Conservation (phyloP, 1,139 yeast genomes). For the Sugiyamaella grinbergsii region DNA sequence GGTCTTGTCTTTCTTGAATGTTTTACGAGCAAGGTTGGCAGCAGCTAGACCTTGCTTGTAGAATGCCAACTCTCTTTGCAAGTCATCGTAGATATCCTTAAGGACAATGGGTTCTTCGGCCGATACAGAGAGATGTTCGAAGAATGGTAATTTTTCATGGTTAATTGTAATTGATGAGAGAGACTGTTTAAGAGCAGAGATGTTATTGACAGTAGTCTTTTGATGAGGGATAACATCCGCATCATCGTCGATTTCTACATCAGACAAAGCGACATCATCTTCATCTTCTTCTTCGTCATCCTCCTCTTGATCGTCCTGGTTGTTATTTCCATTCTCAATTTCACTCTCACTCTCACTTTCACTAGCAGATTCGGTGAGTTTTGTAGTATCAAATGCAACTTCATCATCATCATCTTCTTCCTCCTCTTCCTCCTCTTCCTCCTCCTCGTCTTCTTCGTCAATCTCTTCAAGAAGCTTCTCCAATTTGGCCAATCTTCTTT, state of each 20-base stretch:
- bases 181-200: conserved; percentile 43
- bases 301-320: conserved; percentile 37
- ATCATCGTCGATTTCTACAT: conserved; percentile 78
- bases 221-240: conserved; percentile 90
- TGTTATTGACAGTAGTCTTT: conserved; percentile 64
- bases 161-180: conserved; percentile 42
- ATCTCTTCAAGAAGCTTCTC: conserved; percentile 16
- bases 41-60: conserved; percentile 93
- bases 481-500: conserved; percentile 29
- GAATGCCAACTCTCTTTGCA: conserved; percentile 80
- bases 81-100: conserved; percentile 92
- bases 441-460: conserved; percentile 29
- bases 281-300: conserved; percentile 53
- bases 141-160: conserved; percentile 59
- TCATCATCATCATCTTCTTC: conserved; percentile 38
- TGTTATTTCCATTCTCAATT: conserved; percentile 33
- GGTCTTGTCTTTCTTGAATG: conserved; percentile 64
- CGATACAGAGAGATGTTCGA: conserved; percentile 78
- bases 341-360: conserved; percentile 35
- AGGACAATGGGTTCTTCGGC: conserved; percentile 63
- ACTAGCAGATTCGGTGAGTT: conserved; percentile 26
- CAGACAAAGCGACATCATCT: conserved; percentile 55
- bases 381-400: conserved; percentile 35
- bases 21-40: conserved; percentile 68
- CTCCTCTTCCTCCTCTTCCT: conserved; percentile 29